Base-by-base conservation (phyloP, 1,139 yeast genomes). In the Yamadazyma oceani region DNA sequence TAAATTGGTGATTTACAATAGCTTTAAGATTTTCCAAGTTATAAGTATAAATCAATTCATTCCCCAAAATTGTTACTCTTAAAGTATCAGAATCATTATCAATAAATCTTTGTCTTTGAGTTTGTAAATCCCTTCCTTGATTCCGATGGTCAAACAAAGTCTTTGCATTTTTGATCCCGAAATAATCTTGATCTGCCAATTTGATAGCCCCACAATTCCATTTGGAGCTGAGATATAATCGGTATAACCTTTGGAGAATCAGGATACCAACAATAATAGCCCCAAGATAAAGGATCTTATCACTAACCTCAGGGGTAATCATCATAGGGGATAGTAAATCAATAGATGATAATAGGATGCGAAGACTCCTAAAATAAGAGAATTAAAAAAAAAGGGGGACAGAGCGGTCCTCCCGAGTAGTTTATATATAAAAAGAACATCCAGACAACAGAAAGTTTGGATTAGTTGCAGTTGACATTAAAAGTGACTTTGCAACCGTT, bases 1-100 rank as follows among this genome's bases (percentile, higher is more conserved):
- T 65, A 51, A 75, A 75, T 41, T 70, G 71, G 26, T 66, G 61
- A 24, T 70, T 66, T 37, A 66, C 58, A 23, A 66, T 45, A 2
- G 72, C 72, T 50, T 66, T 57, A 44, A 67, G 53, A 48, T 65
- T 63, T 36, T 62, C 67, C 5, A 64, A 59, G 26, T 62, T 64
- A 26, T 47, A 39, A 21, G 66, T 59, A 35, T 53, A 48, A 30
- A 54, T 39, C 9, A 55, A 27, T 6, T 38, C 40, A 29, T 40
- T 40, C 5, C 51, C 51, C 8, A 49, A 16, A 13, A 47, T 31
- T 3, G 45, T 41, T 28, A 40, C 38, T 11, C 37, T 38, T 4
- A 47, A 30, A 5, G 50, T 47, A 28, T 47, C 50, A 7, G 43
- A 35, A 17, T 43, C 29, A 30, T 41, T 38, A 3, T 43, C 27